Evolutionary conservation across 495 filamentous ascomycete genomes (phyloP).

Genomic region (Neurospora sp.): DNA sequence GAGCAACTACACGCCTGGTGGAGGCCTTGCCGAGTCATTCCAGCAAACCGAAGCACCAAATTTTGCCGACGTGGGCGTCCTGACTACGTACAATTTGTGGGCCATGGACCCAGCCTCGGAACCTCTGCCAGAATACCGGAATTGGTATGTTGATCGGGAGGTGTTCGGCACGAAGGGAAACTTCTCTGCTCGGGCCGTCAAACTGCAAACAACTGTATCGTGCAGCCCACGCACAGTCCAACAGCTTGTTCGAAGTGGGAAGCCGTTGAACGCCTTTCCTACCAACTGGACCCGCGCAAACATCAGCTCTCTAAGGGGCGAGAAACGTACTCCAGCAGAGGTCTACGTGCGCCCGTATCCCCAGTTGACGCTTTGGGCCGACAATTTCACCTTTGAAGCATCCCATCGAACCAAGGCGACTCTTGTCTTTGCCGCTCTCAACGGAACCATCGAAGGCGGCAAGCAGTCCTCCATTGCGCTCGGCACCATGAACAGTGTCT

Average conservation of each 20-base stretch:
- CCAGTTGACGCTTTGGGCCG: constrained; percentile 16
- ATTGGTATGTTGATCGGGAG: constrained; percentile 22
- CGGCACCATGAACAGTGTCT: constrained; percentile 10
- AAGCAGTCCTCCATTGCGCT: neutral
- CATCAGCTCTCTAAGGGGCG: neutral
- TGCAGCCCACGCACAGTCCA: constrained; percentile 10
- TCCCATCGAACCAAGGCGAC: constrained; percentile 12
- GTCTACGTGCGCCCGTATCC: constrained; percentile 14
- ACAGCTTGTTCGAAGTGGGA: constrained; percentile 10
- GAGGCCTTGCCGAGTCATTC: constrained; percentile 17
- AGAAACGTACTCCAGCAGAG: constrained; percentile 11
- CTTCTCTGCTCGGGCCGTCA: constrained; percentile 16
- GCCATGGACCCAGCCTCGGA: constrained; percentile 15
- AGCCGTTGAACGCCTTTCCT: constrained; percentile 16
- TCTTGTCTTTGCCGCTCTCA: constrained; percentile 21
- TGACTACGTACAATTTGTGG: constrained; percentile 18
- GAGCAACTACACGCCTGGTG: constrained; percentile 13
- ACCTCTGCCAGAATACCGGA: constrained; percentile 15
- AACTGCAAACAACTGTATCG: constrained; percentile 12
- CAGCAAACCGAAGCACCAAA: constrained; percentile 19
- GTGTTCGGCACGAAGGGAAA: constrained; percentile 9
- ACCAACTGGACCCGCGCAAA: constrained; percentile 20
- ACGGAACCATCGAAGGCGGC: constrained; percentile 21
- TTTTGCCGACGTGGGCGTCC: constrained; percentile 12
- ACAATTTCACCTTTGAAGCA: constrained; percentile 16